Evolutionary conservation across 2,329 filamentous ascomycete genomes (phyloP).

Genomic region (Dactylellina cionopaga): DNA sequence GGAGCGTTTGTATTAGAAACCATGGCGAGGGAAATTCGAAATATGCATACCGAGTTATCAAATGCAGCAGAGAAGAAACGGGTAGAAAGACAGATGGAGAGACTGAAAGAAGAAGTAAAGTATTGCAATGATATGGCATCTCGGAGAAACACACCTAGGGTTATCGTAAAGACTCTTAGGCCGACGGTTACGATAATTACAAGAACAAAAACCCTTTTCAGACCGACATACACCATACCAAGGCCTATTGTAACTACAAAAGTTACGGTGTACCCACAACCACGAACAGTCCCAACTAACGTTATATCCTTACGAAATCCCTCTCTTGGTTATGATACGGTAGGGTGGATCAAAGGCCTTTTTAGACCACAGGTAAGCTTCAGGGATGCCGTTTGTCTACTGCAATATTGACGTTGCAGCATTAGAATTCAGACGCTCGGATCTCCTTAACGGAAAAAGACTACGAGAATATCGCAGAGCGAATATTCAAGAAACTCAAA

Average conservation of each 20-base stretch:
- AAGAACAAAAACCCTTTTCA: constrained; percentile 21
- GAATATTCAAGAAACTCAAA: neutral
- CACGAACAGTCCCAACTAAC: neutral
- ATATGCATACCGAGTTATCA: constrained; percentile 15
- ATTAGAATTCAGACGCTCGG: no score
- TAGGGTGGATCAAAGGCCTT: no score
- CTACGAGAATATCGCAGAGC: neutral
- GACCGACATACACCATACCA: constrained; percentile 3
- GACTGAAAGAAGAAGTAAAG: constrained; percentile 21
- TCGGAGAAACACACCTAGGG: neutral
- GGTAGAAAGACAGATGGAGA: constrained; percentile 24
- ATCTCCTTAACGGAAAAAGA: constrained; percentile 5
- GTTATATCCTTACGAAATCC: neutral
- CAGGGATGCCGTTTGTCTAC: no score
- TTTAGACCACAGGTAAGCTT: no score
- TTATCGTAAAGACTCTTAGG: constrained; percentile 18
- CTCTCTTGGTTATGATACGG: neutral
- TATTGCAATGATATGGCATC: constrained; percentile 14
- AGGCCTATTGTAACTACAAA: constrained; percentile 7
- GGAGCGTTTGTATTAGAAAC: constrained; percentile 16
- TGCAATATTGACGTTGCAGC: no score
- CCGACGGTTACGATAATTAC: constrained; percentile 33
- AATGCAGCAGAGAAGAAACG: constrained; percentile 5
- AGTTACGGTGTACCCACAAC: constrained; percentile 4
- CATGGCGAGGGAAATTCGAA: constrained; percentile 23